Evolutionary conservation across 1,139 yeast species (phyloP).

Genomic region (Blastobotrys serpentis): DNA sequence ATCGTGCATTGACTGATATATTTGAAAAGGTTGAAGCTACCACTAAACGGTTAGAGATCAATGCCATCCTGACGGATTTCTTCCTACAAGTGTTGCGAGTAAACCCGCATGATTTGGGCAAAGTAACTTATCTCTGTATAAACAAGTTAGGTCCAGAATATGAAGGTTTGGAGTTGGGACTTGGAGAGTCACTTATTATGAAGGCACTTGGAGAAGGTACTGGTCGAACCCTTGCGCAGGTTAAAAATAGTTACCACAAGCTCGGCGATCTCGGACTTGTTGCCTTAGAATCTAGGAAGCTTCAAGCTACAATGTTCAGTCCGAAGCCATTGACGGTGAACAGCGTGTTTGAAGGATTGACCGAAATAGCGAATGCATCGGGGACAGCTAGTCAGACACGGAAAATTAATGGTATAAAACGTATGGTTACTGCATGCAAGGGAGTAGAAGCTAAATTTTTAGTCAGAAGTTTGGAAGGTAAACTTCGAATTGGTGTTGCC

Average conservation of each 20-base stretch:
- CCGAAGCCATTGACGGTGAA: constrained; percentile 77
- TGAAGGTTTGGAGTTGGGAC: constrained; percentile 87
- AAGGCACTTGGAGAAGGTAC: constrained; percentile 90
- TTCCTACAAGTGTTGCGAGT: constrained; percentile 60
- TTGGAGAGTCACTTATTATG: constrained; percentile 84
- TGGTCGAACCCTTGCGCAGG: constrained; percentile 70
- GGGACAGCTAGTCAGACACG: constrained; percentile 84
- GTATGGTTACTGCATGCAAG: constrained; percentile 81
- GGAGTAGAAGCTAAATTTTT: constrained; percentile 88
- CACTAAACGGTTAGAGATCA: constrained; percentile 77
- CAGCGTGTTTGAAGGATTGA: constrained; percentile 69
- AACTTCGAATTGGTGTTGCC: constrained; percentile 88
- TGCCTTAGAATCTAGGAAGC: constrained; percentile 78
- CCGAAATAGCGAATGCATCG: constrained; percentile 71
- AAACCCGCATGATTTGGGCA: constrained; percentile 60
- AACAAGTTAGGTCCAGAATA: constrained; percentile 94
- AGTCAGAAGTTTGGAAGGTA: constrained; percentile 88
- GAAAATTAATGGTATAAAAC: constrained; percentile 75
- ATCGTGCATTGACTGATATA: constrained; percentile 61
- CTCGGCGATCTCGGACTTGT: constrained; percentile 90
- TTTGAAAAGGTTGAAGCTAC: constrained; percentile 78
- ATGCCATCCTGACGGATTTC: constrained; percentile 69
- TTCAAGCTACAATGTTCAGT: constrained; percentile 90
- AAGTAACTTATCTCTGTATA: constrained; percentile 77
- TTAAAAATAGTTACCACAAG: constrained; percentile 71